A percentile compares a stretch with the other conserved stretches of the same genome.
Evolutionary conservation across 306 rosid species (phyloP).

Genomic region (Begonia masoniana): DNA sequence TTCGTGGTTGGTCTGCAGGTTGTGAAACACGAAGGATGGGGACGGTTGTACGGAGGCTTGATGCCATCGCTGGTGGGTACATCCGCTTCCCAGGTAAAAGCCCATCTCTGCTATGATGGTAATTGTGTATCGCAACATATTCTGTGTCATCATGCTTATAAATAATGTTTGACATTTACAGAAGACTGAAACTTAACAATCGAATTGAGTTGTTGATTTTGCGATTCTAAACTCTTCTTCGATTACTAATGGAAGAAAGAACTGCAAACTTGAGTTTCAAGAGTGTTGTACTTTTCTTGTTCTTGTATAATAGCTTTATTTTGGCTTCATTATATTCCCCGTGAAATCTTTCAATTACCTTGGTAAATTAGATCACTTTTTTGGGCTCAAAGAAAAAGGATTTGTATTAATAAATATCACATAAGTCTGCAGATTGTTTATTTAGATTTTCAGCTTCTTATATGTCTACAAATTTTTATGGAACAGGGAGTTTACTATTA

Average conservation of each 20-base stretch:
- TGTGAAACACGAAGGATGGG: slow-evolving; percentile 88
- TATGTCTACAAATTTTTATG: slow-evolving; percentile 29
- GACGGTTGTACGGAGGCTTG: slow-evolving; percentile 77
- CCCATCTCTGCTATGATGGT: slow-evolving; percentile 13
- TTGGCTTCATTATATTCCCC: not conserved
- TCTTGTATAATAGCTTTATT: not conserved
- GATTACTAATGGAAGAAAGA: too few species aligned
- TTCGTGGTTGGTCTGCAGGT: slow-evolving; percentile 32
- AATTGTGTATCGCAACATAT: slow-evolving; percentile 1
- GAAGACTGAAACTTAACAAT: too few species aligned
- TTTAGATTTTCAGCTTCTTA: slow-evolving; percentile 31
- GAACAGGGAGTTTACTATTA: slow-evolving; percentile 99
- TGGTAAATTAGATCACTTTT: not conserved
- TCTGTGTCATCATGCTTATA: too few species aligned
- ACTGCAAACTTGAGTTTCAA: too few species aligned
- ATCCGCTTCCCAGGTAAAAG: slow-evolving; percentile 93
- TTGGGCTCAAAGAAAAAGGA: not conserved
- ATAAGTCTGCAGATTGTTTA: slow-evolving; percentile 7
- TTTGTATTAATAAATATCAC: not conserved
- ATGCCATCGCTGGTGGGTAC: slow-evolving; percentile 71
- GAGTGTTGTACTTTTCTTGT: not conserved
- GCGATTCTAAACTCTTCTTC: not conserved
- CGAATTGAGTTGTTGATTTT: not conserved
- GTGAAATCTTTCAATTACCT: not conserved
- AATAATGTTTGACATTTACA: too few species aligned